Conservation (phyloP, 2,329 filamentous ascomycete species). For the Epichloe sibirici region DNA sequence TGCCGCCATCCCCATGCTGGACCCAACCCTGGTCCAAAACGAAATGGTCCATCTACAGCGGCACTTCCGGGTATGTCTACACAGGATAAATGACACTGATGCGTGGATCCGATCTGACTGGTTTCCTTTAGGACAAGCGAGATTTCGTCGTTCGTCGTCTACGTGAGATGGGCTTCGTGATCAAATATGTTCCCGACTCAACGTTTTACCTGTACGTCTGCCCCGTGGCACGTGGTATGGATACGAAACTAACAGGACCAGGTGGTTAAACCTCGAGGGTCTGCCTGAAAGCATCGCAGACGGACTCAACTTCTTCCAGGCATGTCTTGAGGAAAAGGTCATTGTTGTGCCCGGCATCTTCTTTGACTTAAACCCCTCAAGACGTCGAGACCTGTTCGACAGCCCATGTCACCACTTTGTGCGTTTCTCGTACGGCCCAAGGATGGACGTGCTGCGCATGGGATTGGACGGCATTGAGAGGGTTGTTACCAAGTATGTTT, state of each 20-base stretch:
- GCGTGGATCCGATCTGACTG: slow-evolving; percentile 10
- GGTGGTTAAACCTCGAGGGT: slow-evolving; percentile 48
- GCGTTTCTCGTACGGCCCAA: slow-evolving; percentile 71
- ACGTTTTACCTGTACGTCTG: slow-evolving; percentile 77
- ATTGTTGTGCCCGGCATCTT: slow-evolving; percentile 97
- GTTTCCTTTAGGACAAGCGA: slow-evolving; percentile 53
- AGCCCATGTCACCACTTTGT: slow-evolving; percentile 90
- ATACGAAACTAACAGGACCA: slow-evolving; percentile 8
- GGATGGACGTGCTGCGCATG: slow-evolving; percentile 64
- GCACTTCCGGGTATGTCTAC: slow-evolving; percentile 56
- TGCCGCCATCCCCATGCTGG: slow-evolving; percentile 85
- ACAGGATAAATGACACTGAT: not conserved
- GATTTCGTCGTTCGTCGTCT: slow-evolving; percentile 79
- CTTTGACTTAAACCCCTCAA: slow-evolving; percentile 88
- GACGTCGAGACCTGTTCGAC: slow-evolving; percentile 84
- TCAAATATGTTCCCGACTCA: slow-evolving; percentile 74
- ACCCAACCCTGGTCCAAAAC: slow-evolving; percentile 62
- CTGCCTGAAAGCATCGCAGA: slow-evolving; percentile 77
- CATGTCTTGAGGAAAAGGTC: slow-evolving; percentile 83
- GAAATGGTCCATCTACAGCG: slow-evolving; percentile 85
- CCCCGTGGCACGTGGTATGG: not conserved
- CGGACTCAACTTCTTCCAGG: slow-evolving; percentile 93
- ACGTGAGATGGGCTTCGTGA: slow-evolving; percentile 73
- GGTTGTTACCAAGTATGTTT: slow-evolving; percentile 56
- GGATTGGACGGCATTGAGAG: slow-evolving; percentile 78